Conservation (phyloP, 805 yeast genomes). For the Saccharomycopsis sp. region DNA sequence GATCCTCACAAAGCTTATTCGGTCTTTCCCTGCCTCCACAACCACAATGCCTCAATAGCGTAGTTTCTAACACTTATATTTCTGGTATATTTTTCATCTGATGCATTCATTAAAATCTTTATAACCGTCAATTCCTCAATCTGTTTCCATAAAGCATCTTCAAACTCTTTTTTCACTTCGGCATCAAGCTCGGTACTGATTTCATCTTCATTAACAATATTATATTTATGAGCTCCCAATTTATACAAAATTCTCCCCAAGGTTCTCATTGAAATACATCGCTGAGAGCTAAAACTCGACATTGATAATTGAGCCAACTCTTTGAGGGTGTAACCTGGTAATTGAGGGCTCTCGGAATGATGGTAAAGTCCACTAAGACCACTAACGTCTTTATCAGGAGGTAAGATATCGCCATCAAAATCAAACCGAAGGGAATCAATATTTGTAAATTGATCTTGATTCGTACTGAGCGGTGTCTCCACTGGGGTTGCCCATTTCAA, state of each 20-base stretch:
- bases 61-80: slow-evolving; percentile 73
- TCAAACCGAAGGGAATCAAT: slow-evolving; percentile 73
- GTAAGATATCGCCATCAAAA: slow-evolving; percentile 71
- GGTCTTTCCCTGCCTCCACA: slow-evolving; percentile 51
- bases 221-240: slow-evolving; percentile 56
- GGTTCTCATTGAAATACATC: slow-evolving; percentile 80
- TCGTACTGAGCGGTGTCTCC: slow-evolving; percentile 32
- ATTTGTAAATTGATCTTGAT: slow-evolving; percentile 31
- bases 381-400: slow-evolving; percentile 49
- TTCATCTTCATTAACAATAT: slow-evolving; percentile 36
- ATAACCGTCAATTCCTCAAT: slow-evolving; percentile 55
- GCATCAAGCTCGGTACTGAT: slow-evolving; percentile 32
- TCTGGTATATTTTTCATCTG: slow-evolving; percentile 54
- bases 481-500: slow-evolving; percentile 89
- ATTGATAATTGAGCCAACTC: slow-evolving; percentile 77
- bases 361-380: slow-evolving; percentile 75
- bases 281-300: slow-evolving; percentile 75
- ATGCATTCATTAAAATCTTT: slow-evolving; percentile 59
- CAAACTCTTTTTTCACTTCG: slow-evolving; percentile 36
- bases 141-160: slow-evolving; percentile 61
- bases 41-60: slow-evolving; percentile 87
- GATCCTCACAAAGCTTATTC: too few relatives aligned
- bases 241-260: slow-evolving; percentile 82
- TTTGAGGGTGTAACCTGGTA: slow-evolving; percentile 86
- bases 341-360: slow-evolving; percentile 79